These are phyloP conservation scores for Nannochloris sp. DNA, from an alignment of 139 green algal species.

Conservation along the genomic window DNA sequence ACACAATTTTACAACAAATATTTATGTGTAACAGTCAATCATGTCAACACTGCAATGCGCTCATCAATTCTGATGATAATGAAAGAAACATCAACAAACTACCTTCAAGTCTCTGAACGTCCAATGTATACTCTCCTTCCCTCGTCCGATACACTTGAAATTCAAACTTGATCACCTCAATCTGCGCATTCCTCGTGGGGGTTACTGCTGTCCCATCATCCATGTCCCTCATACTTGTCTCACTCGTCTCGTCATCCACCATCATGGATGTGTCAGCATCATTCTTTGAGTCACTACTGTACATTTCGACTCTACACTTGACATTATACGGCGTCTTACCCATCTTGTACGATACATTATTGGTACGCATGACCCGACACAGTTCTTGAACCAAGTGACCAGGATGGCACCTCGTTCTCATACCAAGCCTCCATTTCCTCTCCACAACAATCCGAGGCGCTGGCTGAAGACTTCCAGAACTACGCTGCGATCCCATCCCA, in stretches of 20 bases:
- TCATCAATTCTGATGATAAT: neutral
- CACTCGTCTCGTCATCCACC: conserved; percentile 1
- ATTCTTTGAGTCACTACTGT: neutral
- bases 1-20: neutral
- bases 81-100: conserved; percentile 2
- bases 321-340: conserved; percentile 85
- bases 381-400: conserved; percentile 73
- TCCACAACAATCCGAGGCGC: conserved; percentile 71
- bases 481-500: conserved; percentile 11
- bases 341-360: conserved; percentile 77
- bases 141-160: conserved; percentile 89
- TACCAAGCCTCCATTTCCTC: conserved; percentile 74
- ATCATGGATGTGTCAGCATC: conserved; percentile 6
- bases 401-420: conserved; percentile 63
- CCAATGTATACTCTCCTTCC: conserved; percentile 90
- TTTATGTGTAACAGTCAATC: conserved; percentile 7
- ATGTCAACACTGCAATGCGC: neutral
- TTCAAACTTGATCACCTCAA: conserved; percentile 76
- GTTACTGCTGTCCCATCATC: too few relatives aligned
- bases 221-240: neutral
- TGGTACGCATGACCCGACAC: conserved; percentile 32
- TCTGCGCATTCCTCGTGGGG: neutral
- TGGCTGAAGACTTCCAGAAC: conserved; percentile 11
- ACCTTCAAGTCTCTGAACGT: conserved; percentile 64
- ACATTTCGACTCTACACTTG: conserved; percentile 69